Evolutionary conservation across 371 early-diverging fungal genomes (phyloP).

Genomic region (Mortierella sp.): DNA sequence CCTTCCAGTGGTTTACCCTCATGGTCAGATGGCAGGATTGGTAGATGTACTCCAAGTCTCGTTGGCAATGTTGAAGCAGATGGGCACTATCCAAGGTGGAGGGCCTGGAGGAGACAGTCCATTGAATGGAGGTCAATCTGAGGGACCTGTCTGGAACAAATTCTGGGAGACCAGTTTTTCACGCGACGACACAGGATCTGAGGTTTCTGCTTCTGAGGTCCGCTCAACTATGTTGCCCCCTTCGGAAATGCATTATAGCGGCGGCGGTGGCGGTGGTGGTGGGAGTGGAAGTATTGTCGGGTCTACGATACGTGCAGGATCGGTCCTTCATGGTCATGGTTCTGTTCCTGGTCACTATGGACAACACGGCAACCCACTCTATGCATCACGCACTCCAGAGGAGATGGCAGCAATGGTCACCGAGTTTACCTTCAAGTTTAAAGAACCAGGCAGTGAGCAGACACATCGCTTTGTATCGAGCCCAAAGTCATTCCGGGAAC

Average conservation of each 20-base stretch:
- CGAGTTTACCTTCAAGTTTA: conserved; percentile 82
- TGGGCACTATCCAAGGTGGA: conserved; percentile 37
- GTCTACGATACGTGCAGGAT: too few relatives aligned
- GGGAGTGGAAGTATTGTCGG: not conserved
- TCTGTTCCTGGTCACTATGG: too few relatives aligned
- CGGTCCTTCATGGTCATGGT: too few relatives aligned
- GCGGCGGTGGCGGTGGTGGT: conserved; percentile 6
- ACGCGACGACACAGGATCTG: conserved; percentile 55
- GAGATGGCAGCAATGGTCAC: too few relatives aligned
- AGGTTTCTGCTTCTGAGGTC: conserved; percentile 50
- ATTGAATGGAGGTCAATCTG: conserved; percentile 15
- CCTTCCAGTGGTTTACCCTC: conserved; percentile 80
- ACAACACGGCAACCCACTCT: too few relatives aligned
- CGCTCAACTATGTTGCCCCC: conserved; percentile 8
- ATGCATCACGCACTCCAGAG: too few relatives aligned
- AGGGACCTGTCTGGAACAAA: conserved; percentile 58
- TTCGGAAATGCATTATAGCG: conserved; percentile 34
- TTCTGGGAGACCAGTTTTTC: conserved; percentile 55
- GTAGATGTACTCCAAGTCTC: conserved; percentile 90
- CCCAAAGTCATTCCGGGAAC: conserved; percentile 51
- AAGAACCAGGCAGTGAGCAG: conserved; percentile 59
- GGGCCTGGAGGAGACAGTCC: conserved; percentile 11
- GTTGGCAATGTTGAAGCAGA: conserved; percentile 71
- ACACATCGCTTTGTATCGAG: conserved; percentile 77
- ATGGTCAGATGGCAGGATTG: conserved; percentile 72